These are phyloP conservation scores for Salix arbutifolia DNA, from an alignment of 345 rosid genomes.

Conservation along the genomic window DNA sequence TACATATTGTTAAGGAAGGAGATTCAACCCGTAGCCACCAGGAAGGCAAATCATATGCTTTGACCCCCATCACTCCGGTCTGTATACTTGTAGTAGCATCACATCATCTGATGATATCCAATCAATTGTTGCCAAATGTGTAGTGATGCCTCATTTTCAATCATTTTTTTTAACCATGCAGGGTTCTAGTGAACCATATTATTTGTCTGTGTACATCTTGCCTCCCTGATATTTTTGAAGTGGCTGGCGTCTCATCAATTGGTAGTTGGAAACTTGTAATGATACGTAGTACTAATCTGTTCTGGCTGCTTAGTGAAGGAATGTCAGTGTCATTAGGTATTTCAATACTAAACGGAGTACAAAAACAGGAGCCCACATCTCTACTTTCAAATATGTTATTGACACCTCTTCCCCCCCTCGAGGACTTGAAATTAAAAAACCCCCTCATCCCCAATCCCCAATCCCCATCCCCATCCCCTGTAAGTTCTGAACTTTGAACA, in stretches of 20 bases:
- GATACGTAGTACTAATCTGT: not conserved
- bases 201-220: conserved; percentile 4
- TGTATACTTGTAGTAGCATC: conserved; percentile 10
- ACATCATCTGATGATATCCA: conserved; percentile 4
- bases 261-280: not conserved
- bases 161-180: not conserved
- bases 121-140: conserved; percentile 20
- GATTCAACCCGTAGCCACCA: not conserved
- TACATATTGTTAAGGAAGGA: conserved; percentile 22
- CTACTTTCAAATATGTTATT: no score
- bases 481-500: no score
- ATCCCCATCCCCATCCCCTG: no score
- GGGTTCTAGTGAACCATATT: not conserved
- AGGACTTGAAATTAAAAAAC: no score
- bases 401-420: no score
- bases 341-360: no score
- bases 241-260: conserved; percentile 29
- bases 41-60: not conserved
- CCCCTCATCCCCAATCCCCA: no score
- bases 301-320: not conserved
- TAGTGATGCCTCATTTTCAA: conserved; percentile 10
- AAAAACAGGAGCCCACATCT: no score
- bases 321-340: no score
- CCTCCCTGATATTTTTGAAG: conserved; percentile 23
- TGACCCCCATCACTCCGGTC: conserved; percentile 6